Conservation (phyloP, 257 asterid species). For the Striga asiatica region DNA sequence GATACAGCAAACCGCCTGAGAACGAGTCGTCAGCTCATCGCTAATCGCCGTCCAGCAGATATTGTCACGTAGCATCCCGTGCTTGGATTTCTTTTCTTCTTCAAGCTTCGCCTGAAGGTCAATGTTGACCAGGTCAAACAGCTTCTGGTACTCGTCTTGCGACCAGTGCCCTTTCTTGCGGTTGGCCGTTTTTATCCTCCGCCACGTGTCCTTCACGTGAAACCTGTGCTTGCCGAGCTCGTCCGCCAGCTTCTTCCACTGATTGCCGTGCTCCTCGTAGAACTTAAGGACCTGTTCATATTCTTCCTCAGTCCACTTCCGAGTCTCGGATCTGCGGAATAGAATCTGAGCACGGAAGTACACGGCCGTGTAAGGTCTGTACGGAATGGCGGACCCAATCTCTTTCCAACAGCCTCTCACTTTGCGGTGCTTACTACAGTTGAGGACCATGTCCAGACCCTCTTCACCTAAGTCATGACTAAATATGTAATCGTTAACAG, state of each 20-base stretch:
- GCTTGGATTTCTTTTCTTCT: constrained; percentile 39
- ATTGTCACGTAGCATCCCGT: constrained; percentile 45
- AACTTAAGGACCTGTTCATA: constrained; percentile 14
- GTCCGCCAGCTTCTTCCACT: constrained; percentile 34
- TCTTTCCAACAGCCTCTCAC: constrained; percentile 39
- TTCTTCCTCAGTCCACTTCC: constrained; percentile 48
- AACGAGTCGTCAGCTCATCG: constrained; percentile 27
- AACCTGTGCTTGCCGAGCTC: constrained; percentile 34
- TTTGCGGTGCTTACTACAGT: constrained; percentile 14
- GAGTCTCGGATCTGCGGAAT: constrained; percentile 26
- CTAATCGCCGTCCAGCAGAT: constrained; percentile 41
- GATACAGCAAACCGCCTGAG: constrained; percentile 18
- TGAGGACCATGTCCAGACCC: constrained; percentile 31
- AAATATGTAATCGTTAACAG: constrained; percentile 30
- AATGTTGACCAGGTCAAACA: constrained; percentile 33
- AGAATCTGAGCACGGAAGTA: constrained; percentile 33
- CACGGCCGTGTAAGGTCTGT: constrained; percentile 24
- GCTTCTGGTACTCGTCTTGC: constrained; percentile 34
- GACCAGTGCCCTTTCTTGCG: constrained; percentile 34
- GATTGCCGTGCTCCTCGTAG: constrained; percentile 29
- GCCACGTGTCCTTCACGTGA: constrained; percentile 43
- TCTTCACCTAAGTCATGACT: constrained; percentile 32
- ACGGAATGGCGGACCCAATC: constrained; percentile 28
- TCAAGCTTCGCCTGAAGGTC: constrained; percentile 27
- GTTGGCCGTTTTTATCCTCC: constrained; percentile 25